These are phyloP conservation scores for Austroboletus festivus DNA, from an alignment of 768 basidiomycete species.

Conservation along the genomic window DNA sequence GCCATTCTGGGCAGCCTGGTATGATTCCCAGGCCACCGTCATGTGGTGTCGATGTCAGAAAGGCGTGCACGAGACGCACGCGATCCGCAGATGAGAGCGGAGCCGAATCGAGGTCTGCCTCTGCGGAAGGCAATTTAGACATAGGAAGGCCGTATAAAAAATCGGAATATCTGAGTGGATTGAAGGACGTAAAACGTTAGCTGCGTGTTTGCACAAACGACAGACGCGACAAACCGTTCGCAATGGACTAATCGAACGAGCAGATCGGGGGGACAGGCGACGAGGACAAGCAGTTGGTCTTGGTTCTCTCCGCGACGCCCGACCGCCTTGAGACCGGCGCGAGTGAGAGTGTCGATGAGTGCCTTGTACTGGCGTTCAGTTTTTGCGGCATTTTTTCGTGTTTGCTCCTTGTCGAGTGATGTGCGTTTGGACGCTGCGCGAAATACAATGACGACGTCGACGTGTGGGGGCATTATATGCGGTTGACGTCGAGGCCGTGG, in stretches of 20 bases:
- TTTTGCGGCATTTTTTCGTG: conserved; percentile 57
- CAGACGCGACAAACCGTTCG: conserved; percentile 59
- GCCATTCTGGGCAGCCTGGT: conserved; percentile 69
- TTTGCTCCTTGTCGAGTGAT: conserved; percentile 57
- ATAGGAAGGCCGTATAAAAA: conserved; percentile 74
- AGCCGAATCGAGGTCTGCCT: conserved; percentile 41
- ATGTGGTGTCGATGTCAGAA: conserved; percentile 62
- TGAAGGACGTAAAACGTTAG: neutral
- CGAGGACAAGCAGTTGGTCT: conserved; percentile 74
- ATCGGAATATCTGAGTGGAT: conserved; percentile 57
- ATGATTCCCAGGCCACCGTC: conserved; percentile 86
- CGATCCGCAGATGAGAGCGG: conserved; percentile 69
- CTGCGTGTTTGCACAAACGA: neutral
- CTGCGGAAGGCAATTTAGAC: conserved; percentile 40
- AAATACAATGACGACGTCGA: conserved; percentile 76
- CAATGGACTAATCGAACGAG: conserved; percentile 63
- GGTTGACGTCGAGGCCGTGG: neutral
- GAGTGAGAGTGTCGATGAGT: conserved; percentile 57
- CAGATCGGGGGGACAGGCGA: conserved; percentile 62
- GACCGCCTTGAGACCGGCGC: conserved; percentile 65
- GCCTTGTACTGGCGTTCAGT: conserved; percentile 67
- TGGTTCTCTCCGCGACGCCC: conserved; percentile 74
- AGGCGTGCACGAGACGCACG: conserved; percentile 73
- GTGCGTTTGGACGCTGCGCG: conserved; percentile 40
- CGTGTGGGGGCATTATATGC: conserved; percentile 46